Percentiles rank a stretch among this genome's conserved stretches.
These are phyloP conservation scores for Gossypium armourianum DNA, from an alignment of 441 rosid genomes.

Conservation along the genomic window DNA sequence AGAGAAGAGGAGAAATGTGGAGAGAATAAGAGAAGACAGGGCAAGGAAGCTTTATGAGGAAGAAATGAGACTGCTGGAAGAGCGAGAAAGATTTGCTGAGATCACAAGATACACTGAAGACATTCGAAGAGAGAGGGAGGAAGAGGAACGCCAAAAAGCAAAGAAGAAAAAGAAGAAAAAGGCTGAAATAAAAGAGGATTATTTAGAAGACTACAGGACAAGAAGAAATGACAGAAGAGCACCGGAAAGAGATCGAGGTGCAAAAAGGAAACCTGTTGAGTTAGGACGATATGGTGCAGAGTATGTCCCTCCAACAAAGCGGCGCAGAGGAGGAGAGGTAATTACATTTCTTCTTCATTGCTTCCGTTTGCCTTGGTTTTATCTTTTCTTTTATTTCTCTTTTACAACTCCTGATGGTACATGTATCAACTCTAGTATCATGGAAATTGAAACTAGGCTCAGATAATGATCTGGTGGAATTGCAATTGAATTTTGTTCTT, in stretches of 20 bases:
- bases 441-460: neutral
- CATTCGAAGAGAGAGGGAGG: constrained; percentile 68
- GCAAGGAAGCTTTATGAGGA: constrained; percentile 33
- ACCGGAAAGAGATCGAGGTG: constrained; percentile 54
- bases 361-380: neutral
- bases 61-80: constrained; percentile 38
- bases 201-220: constrained; percentile 46
- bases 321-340: constrained; percentile 95
- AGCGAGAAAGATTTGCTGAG: constrained; percentile 55
- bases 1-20: constrained; percentile 50
- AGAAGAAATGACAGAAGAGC: constrained; percentile 56
- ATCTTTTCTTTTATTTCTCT: neutral
- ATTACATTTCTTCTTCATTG: constrained; percentile 14
- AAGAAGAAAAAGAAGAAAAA: constrained; percentile 67
- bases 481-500: neutral
- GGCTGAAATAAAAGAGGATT: constrained; percentile 47
- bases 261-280: constrained; percentile 54
- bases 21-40: constrained; percentile 41
- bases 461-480: neutral
- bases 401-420: neutral
- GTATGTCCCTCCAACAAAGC: constrained; percentile 57
- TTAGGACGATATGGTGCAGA: constrained; percentile 38
- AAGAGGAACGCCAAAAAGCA: constrained; percentile 69
- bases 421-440: neutral
- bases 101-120: constrained; percentile 61